A percentile compares a stretch with the other conserved stretches of the same genome.
phyloP scores from a whole-genome alignment of 1,284 basidiomycete genomes.

The Cerioporus squamosus region DNA sequence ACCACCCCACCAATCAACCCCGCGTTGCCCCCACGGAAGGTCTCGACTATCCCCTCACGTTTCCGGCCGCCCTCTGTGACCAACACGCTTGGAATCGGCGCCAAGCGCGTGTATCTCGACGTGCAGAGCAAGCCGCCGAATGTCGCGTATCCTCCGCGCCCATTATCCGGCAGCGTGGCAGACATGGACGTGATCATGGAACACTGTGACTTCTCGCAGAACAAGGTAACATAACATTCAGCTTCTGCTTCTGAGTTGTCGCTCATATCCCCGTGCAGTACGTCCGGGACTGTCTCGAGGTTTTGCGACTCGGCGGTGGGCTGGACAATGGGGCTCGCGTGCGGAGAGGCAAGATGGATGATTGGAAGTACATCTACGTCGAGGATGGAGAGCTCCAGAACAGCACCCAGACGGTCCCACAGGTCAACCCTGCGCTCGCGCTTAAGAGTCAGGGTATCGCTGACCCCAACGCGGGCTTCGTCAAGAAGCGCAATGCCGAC shows the following conservation, averaged over 20 bases:
- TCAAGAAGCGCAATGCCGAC: constrained; percentile 34
- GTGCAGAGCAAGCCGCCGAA: constrained; percentile 60
- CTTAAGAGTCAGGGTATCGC: constrained; percentile 25
- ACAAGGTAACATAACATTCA: constrained; percentile 57
- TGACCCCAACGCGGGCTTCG: constrained; percentile 22
- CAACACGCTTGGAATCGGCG: constrained; percentile 68
- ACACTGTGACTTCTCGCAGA: constrained; percentile 85
- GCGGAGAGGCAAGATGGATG: constrained; percentile 60
- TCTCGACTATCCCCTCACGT: constrained; percentile 46
- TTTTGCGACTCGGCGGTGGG: constrained; percentile 70
- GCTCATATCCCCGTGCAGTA: constrained; percentile 47
- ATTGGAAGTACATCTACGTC: constrained; percentile 72
- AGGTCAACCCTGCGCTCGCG: constrained; percentile 21
- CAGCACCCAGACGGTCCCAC: constrained; percentile 33
- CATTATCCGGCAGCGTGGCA: constrained; percentile 80
- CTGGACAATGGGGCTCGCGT: constrained; percentile 65
- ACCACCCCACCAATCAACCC: constrained; percentile 69
- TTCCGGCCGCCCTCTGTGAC: constrained; percentile 42
- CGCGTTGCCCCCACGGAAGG: constrained; percentile 60
- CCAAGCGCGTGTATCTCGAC: constrained; percentile 79
- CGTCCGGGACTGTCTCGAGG: constrained; percentile 80
- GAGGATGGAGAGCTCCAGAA: constrained; percentile 55
- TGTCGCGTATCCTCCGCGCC: constrained; percentile 81
- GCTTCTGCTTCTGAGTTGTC: background rate
- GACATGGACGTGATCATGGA: constrained; percentile 91